phyloP scores from a whole-genome alignment of 257 asterid species.

The Lavandula angustifolia region DNA sequence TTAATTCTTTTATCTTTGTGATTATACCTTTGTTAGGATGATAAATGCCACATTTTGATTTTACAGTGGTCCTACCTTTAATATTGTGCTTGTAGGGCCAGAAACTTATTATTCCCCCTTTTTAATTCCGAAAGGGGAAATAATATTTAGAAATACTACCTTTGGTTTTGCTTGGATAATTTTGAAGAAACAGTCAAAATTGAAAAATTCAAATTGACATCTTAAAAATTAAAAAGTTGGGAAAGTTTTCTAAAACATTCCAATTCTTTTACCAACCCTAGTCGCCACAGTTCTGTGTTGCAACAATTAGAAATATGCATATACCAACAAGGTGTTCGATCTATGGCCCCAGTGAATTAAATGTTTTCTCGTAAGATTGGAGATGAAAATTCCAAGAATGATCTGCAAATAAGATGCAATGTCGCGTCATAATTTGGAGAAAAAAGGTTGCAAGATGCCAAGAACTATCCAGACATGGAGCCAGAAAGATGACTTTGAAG shows the following conservation, averaged over 20 bases:
- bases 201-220: too few species aligned
- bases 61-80: not conserved
- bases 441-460: constrained; percentile 29
- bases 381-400: not conserved
- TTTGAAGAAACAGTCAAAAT: too few species aligned
- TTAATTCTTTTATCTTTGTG: not conserved
- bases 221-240: too few species aligned
- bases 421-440: too few species aligned
- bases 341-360: constrained; percentile 51
- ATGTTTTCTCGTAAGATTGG: constrained; percentile 34
- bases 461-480: constrained; percentile 41
- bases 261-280: constrained; percentile 32
- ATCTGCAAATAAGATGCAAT: not conserved
- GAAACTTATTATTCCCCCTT: too few species aligned
- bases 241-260: constrained; percentile 12
- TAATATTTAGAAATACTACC: too few species aligned
- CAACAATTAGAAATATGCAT: constrained; percentile 22
- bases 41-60: constrained; percentile 9
- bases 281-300: constrained; percentile 30
- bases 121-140: too few species aligned
- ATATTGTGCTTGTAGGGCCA: too few species aligned
- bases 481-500: constrained; percentile 33
- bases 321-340: constrained; percentile 43
- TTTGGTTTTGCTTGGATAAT: too few species aligned
- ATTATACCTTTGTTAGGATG: not conserved